phyloP scores from a whole-genome alignment of 140 eudicot genomes.

The Bidens hawaiensis region DNA sequence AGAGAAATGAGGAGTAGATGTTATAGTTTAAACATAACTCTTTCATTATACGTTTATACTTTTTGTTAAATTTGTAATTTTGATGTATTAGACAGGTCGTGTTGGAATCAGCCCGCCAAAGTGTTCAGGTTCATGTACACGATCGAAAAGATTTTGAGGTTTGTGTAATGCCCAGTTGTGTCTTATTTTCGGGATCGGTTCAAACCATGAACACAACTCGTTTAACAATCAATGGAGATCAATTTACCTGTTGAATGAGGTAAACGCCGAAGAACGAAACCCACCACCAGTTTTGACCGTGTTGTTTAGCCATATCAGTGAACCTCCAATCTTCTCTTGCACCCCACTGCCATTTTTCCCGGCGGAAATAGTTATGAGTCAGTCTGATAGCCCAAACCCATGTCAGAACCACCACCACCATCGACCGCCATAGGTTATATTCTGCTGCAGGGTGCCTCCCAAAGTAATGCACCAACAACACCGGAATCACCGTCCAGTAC shows the following conservation, averaged over 20 bases:
- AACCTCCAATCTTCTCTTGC: conserved; percentile 96
- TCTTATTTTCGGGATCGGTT: no score
- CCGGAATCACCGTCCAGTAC: conserved; percentile 95
- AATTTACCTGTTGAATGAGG: conserved; percentile 77
- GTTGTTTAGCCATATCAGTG: conserved; percentile 67
- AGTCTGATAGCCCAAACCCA: conserved; percentile 87
- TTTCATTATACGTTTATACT: no score
- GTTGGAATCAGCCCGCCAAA: not conserved
- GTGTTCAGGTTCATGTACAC: no score
- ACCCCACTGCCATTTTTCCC: conserved; percentile 96
- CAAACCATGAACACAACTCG: not conserved
- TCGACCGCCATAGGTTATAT: conserved; percentile 63
- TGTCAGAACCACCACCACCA: conserved; percentile 54
- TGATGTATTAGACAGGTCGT: not conserved
- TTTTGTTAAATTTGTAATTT: not conserved
- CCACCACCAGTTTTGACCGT: conserved; percentile 93
- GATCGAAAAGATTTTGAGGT: no score
- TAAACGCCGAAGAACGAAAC: conserved; percentile 84
- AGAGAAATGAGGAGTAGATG: not conserved
- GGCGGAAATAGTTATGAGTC: conserved; percentile 83
- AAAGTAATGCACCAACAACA: conserved; percentile 65
- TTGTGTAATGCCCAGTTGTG: no score
- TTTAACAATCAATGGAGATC: not conserved
- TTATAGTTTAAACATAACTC: not conserved
- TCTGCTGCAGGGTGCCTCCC: conserved; percentile 56